Conservation (phyloP, 768 basidiomycete species). For the Pisolithus sp. region DNA sequence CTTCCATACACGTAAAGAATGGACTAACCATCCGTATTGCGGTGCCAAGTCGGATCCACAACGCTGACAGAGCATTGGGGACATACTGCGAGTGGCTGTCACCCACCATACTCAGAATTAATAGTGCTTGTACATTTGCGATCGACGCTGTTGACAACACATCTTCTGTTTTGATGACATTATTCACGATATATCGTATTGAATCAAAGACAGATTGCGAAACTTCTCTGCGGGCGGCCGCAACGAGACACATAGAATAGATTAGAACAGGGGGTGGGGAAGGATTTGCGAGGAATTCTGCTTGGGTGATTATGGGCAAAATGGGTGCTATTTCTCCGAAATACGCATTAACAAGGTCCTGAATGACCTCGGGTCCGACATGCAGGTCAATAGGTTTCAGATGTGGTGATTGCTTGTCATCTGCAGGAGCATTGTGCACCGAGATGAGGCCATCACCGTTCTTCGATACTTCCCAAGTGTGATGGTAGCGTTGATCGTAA, state of each 20-base stretch:
- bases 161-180: conserved; percentile 82
- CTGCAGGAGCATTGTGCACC: conserved; percentile 56
- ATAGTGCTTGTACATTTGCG: conserved; percentile 79
- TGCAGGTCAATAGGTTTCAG: conserved; percentile 65
- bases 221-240: conserved; percentile 78
- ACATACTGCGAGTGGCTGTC: conserved; percentile 90
- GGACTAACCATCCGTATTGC: conserved; percentile 86
- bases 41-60: conserved; percentile 81
- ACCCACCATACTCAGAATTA: conserved; percentile 81
- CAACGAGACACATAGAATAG: conserved; percentile 91
- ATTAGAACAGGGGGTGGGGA: conserved; percentile 77
- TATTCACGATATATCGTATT: conserved; percentile 82
- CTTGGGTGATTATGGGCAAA: conserved; percentile 81
- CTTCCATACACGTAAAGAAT: conserved; percentile 2
- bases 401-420: conserved; percentile 48
- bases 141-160: conserved; percentile 83
- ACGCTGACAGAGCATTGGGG: conserved; percentile 75
- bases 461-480: conserved; percentile 80
- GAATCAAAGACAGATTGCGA: conserved; percentile 85
- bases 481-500: conserved; percentile 84
- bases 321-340: conserved; percentile 86
- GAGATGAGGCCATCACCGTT: conserved; percentile 85
- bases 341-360: conserved; percentile 84
- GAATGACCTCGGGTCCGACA: conserved; percentile 71
- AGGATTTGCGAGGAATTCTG: conserved; percentile 75